Conservation (phyloP, 306 rosid genomes). For the Lagenaria siceraria region DNA sequence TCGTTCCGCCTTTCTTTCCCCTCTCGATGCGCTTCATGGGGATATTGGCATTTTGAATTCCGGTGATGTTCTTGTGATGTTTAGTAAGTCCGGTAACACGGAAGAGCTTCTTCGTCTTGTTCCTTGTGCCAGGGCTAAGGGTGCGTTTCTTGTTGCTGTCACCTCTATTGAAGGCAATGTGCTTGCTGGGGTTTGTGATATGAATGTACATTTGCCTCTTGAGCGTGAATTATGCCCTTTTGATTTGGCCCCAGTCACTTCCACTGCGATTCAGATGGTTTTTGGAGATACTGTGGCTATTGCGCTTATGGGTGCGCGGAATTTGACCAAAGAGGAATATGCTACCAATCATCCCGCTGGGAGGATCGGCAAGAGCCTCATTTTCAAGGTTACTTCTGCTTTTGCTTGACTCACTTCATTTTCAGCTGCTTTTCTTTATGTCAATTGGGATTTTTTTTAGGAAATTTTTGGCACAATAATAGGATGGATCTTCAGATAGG, state of each 20-base stretch:
- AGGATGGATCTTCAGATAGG: no score
- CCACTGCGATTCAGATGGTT: conserved; percentile 95
- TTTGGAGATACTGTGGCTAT: conserved; percentile 95
- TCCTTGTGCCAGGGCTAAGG: conserved; percentile 78
- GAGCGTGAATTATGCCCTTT: conserved; percentile 89
- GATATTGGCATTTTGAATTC: conserved; percentile 63
- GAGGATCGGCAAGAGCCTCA: conserved; percentile 83
- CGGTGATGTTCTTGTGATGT: conserved; percentile 57
- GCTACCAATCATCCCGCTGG: conserved; percentile 97
- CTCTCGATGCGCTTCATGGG: conserved; percentile 95
- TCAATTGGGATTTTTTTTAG: neutral
- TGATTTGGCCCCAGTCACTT: conserved; percentile 92
- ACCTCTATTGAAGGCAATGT: conserved; percentile 52
- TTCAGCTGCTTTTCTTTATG: neutral
- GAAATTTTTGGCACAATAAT: no score
- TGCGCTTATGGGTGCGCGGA: conserved; percentile 84
- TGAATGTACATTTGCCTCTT: conserved; percentile 79
- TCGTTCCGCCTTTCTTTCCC: conserved; percentile 73
- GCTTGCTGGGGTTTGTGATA: conserved; percentile 50
- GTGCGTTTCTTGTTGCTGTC: conserved; percentile 49
- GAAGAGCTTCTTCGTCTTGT: conserved; percentile 83
- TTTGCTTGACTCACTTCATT: neutral
- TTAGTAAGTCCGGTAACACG: conserved; percentile 85
- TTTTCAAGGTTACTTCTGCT: conserved; percentile 53
- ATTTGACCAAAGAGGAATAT: conserved; percentile 69